phyloP scores from a whole-genome alignment of 2,329 filamentous ascomycete species.

The Fusarium torreyae region DNA sequence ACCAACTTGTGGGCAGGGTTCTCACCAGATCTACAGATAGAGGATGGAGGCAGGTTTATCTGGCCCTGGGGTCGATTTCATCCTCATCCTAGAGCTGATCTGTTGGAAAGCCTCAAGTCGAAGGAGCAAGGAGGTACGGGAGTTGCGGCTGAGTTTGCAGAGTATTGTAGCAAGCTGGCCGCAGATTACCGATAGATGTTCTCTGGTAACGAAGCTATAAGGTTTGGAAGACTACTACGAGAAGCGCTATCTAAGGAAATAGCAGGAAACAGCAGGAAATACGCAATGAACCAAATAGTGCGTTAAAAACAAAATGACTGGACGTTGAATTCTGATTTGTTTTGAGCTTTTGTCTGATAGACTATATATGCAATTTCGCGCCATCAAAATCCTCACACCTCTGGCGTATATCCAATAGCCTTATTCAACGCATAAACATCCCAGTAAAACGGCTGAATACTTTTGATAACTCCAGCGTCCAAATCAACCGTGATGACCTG shows the following conservation, averaged over 20 bases:
- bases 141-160: slow-evolving; percentile 21
- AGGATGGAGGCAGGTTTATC: slow-evolving; percentile 30
- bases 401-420: slow-evolving; percentile 39
- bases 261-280: no score
- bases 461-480: slow-evolving; percentile 51
- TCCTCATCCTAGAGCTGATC: slow-evolving; percentile 12
- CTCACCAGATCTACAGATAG: slow-evolving; percentile 10
- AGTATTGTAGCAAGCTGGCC: slow-evolving; percentile 15
- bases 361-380: no score
- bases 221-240: not conserved
- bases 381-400: not conserved
- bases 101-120: slow-evolving; percentile 17
- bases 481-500: slow-evolving; percentile 54
- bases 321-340: not conserved
- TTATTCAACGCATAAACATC: slow-evolving; percentile 50
- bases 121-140: slow-evolving; percentile 26
- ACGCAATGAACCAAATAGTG: no score
- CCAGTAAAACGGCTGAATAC: slow-evolving; percentile 56
- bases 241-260: not conserved
- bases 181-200: slow-evolving; percentile 9
- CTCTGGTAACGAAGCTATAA: not conserved
- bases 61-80: slow-evolving; percentile 29
- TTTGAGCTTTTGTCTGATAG: no score
- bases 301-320: not conserved
- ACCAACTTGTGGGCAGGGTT: slow-evolving; percentile 28